phyloP scores from a whole-genome alignment of 805 yeast species.

The Cyberlindnera xylosilytica region DNA sequence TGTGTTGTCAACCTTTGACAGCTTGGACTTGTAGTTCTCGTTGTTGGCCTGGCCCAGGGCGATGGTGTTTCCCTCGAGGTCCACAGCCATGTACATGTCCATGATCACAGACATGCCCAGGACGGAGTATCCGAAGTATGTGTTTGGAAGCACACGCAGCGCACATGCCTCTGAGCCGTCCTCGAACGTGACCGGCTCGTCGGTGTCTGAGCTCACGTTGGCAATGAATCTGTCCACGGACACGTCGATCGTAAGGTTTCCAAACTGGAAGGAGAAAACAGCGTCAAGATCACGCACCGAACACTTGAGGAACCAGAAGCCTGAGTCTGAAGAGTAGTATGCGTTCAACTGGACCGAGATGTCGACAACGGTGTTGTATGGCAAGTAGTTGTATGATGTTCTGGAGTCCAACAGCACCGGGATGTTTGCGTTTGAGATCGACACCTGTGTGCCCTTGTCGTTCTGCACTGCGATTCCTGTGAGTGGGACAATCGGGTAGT shows the following conservation, averaged over 20 bases:
- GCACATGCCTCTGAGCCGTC: constrained; percentile 58
- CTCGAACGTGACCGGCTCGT: constrained; percentile 41
- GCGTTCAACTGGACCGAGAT: constrained; percentile 72
- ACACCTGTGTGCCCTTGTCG: constrained; percentile 32
- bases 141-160: constrained; percentile 48
- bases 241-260: constrained; percentile 45
- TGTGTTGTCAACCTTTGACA: constrained; percentile 5
- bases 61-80: constrained; percentile 50
- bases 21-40: constrained; percentile 7
- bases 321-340: constrained; percentile 42
- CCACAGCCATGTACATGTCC: constrained; percentile 57
- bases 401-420: constrained; percentile 64
- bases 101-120: constrained; percentile 59
- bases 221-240: constrained; percentile 48
- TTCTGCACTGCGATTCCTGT: constrained; percentile 41
- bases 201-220: constrained; percentile 34
- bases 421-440: not conserved
- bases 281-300: constrained; percentile 47
- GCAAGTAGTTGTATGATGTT: constrained; percentile 46
- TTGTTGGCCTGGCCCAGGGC: constrained; percentile 54
- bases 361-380: constrained; percentile 52
- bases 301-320: constrained; percentile 66
- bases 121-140: constrained; percentile 44
- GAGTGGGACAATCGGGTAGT: constrained; percentile 46
- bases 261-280: constrained; percentile 49